Evolutionary conservation across 176 grass and related monocot genomes (phyloP).

Genomic region (Carex parvula): DNA sequence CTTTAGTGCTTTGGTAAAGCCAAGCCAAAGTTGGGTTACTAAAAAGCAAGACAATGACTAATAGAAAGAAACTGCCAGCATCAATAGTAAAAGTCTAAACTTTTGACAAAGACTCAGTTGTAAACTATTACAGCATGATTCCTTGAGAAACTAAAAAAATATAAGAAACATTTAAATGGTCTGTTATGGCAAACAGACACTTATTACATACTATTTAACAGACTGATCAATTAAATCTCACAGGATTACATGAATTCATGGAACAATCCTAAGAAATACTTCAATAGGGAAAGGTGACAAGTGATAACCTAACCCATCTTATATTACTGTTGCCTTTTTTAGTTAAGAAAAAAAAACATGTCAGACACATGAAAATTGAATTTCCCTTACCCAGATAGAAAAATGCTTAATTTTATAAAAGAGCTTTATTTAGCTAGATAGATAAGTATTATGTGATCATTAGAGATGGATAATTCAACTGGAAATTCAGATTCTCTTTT

Average conservation of each 20-base stretch:
- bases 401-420: background rate
- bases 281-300: background rate
- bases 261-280: background rate
- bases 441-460: background rate
- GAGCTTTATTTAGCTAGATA: background rate
- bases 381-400: background rate
- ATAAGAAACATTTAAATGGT: background rate
- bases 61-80: constrained; percentile 26
- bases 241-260: constrained; percentile 5
- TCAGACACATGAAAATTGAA: background rate
- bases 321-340: background rate
- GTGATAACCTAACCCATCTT: background rate
- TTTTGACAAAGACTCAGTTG: constrained; percentile 2
- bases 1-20: constrained; percentile 18
- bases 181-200: background rate
- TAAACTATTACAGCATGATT: background rate
- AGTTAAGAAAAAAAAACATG: background rate
- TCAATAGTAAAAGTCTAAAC: constrained; percentile 24
- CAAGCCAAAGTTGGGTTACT: constrained; percentile 16
- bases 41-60: constrained; percentile 27
- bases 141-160: background rate
- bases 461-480: background rate
- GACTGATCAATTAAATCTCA: background rate
- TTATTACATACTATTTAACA: background rate
- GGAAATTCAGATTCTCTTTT: background rate